Evolutionary conservation across 1,284 basidiomycete species (phyloP).

Genomic region (Malassezia obtusa): DNA sequence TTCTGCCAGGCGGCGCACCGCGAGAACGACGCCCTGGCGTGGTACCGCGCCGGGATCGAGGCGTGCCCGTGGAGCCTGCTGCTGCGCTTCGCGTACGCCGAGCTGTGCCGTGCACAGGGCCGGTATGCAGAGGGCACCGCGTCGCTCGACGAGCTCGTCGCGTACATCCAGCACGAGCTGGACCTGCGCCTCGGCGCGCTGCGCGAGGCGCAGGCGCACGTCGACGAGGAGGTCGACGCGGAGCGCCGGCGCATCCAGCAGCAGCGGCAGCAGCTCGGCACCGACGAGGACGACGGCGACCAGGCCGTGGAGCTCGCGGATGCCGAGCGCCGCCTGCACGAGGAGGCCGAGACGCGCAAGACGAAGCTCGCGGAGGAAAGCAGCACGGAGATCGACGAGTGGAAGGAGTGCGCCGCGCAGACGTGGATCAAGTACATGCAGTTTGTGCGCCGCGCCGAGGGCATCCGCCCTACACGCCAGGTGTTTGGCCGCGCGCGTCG

Average conservation of each 20-base stretch:
- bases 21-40: slow-evolving; percentile 68
- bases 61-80: slow-evolving; percentile 81
- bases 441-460: slow-evolving; percentile 74
- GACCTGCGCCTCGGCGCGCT: slow-evolving; percentile 59
- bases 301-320: slow-evolving; percentile 51
- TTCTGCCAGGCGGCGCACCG: slow-evolving; percentile 68
- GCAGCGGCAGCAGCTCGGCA: slow-evolving; percentile 19
- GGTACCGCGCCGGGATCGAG: slow-evolving; percentile 73
- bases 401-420: slow-evolving; percentile 52
- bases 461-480: slow-evolving; percentile 64
- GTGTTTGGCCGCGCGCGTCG: slow-evolving; percentile 77
- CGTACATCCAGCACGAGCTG: slow-evolving; percentile 61
- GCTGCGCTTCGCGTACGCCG: slow-evolving; percentile 78
- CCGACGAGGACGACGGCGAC: slow-evolving; percentile 45
- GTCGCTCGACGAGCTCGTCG: slow-evolving; percentile 60
- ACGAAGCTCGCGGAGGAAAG: slow-evolving; percentile 41
- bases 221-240: slow-evolving; percentile 43
- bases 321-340: slow-evolving; percentile 55
- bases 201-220: slow-evolving; percentile 51
- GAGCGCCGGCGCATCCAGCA: slow-evolving; percentile 19
- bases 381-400: slow-evolving; percentile 51
- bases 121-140: slow-evolving; percentile 42
- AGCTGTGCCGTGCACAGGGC: slow-evolving; percentile 62
- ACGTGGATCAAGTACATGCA: slow-evolving; percentile 81
- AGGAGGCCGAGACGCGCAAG: slow-evolving; percentile 49